Conservation (phyloP, 2,329 filamentous ascomycete species). For the Cylindrodendrum hubeiense region DNA sequence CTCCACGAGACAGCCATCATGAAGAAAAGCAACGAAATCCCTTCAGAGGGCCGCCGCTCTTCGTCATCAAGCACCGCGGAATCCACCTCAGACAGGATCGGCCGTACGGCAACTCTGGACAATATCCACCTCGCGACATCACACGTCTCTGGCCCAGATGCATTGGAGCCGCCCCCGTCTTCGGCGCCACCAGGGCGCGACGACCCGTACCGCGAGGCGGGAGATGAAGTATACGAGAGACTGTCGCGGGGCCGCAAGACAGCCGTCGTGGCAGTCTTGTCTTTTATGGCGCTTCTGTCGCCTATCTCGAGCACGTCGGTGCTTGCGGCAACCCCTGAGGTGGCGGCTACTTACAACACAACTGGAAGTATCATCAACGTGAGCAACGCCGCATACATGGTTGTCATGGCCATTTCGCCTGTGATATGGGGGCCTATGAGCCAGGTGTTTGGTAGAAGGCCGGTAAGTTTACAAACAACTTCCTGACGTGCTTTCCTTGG, state of each 20-base stretch:
- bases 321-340: constrained; percentile 79
- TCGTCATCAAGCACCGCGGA: constrained; percentile 15
- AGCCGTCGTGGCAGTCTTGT: constrained; percentile 75
- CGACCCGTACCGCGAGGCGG: constrained; percentile 43
- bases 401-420: constrained; percentile 79
- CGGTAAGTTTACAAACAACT: constrained; percentile 56
- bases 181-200: constrained; percentile 16
- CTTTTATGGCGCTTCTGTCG: constrained; percentile 81
- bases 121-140: constrained; percentile 42
- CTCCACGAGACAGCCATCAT: constrained; percentile 5
- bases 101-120: background rate
- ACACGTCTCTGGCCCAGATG: constrained; percentile 47
- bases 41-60: constrained; percentile 8
- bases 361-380: constrained; percentile 78
- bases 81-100: constrained; percentile 10
- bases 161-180: constrained; percentile 37
- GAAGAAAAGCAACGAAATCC: constrained; percentile 12
- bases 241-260: constrained; percentile 73
- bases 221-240: constrained; percentile 72
- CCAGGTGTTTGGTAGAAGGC: constrained; percentile 71
- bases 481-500: background rate
- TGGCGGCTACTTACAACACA: constrained; percentile 73
- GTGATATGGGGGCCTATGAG: constrained; percentile 81
- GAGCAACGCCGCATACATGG: constrained; percentile 80
- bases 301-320: constrained; percentile 82